These are phyloP conservation scores for Enteropsectra breve DNA, from an alignment of 371 early-diverging fungal genomes.

Conservation along the genomic window DNA sequence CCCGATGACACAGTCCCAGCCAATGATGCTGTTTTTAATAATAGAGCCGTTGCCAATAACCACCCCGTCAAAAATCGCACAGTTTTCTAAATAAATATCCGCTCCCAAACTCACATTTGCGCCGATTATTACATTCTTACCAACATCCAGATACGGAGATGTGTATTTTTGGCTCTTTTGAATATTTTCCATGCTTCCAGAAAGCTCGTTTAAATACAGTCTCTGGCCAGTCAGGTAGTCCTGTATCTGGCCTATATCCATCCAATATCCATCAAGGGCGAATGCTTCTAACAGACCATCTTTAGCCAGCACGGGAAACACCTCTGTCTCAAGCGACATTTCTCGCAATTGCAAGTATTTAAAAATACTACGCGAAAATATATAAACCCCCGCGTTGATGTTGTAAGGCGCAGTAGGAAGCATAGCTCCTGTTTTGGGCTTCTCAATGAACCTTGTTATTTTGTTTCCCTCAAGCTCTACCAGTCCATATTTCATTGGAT, in stretches of 20 bases:
- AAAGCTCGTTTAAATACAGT: slow-evolving; percentile 65
- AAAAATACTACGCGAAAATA: slow-evolving; percentile 77
- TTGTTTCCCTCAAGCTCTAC: slow-evolving; percentile 64
- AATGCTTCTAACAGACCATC: slow-evolving; percentile 73
- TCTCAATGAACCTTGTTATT: slow-evolving; percentile 90
- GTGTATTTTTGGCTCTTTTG: not conserved
- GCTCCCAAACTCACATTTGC: slow-evolving; percentile 64
- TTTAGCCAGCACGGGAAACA: slow-evolving; percentile 81
- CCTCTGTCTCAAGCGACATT: slow-evolving; percentile 72
- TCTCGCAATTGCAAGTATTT: slow-evolving; percentile 70
- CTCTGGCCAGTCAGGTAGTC: slow-evolving; percentile 85
- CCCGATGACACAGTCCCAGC: slow-evolving; percentile 70
- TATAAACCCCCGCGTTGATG: slow-evolving; percentile 97
- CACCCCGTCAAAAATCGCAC: slow-evolving; percentile 75
- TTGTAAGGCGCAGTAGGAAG: slow-evolving; percentile 62
- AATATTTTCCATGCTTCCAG: not conserved
- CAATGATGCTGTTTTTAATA: slow-evolving; percentile 79
- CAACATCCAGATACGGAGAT: slow-evolving; percentile 66
- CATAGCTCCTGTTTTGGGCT: slow-evolving; percentile 79
- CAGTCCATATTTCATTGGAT: slow-evolving; percentile 92
- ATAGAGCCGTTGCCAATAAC: slow-evolving; percentile 75
- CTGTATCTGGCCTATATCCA: slow-evolving; percentile 97
- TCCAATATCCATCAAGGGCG: slow-evolving; percentile 92
- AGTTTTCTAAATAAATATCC: slow-evolving; percentile 71
- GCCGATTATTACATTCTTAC: slow-evolving; percentile 78